Evolutionary conservation across 371 early-diverging fungal genomes (phyloP).

Genomic region (Syncephalastrum monosporum): DNA sequence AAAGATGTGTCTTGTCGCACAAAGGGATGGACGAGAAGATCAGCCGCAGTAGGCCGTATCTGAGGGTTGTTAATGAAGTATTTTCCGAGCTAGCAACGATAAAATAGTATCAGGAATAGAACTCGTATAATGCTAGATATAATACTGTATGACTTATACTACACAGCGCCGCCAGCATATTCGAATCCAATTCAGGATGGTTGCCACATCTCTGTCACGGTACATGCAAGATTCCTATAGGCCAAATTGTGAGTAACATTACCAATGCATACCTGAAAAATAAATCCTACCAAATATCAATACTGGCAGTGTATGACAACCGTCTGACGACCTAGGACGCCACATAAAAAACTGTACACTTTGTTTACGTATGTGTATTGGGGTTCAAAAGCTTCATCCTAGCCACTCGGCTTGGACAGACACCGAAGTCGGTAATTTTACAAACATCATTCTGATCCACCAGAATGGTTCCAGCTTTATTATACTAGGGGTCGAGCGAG

Average conservation of each 20-base stretch:
- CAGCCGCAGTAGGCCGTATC: slow-evolving; percentile 65
- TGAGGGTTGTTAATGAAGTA: slow-evolving; percentile 75
- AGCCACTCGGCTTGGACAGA: slow-evolving; percentile 82
- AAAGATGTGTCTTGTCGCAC: slow-evolving; percentile 52
- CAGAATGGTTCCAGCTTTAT: slow-evolving; percentile 93
- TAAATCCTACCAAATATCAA: slow-evolving; percentile 66
- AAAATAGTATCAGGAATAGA: slow-evolving; percentile 2
- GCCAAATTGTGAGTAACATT: neutral
- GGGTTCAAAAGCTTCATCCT: slow-evolving; percentile 51
- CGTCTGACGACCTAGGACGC: slow-evolving; percentile 81
- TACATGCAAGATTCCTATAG: slow-evolving; percentile 75
- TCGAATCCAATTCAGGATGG: slow-evolving; percentile 90
- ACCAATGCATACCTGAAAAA: too few relatives aligned
- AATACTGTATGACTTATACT: slow-evolving; percentile 33
- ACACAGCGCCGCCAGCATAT: slow-evolving; percentile 87
- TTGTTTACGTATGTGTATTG: slow-evolving; percentile 45
- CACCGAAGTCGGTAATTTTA: slow-evolving; percentile 99
- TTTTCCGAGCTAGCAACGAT: slow-evolving; percentile 62
- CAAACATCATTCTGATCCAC: slow-evolving; percentile 87
- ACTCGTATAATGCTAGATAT: neutral
- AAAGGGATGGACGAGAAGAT: slow-evolving; percentile 59
- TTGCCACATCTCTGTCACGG: slow-evolving; percentile 95
- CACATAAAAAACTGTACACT: slow-evolving; percentile 70
- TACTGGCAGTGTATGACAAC: slow-evolving; percentile 66
- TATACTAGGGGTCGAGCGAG: slow-evolving; percentile 53